Conservation (phyloP, 495 filamentous ascomycete species). For the Thozetella sp. region DNA sequence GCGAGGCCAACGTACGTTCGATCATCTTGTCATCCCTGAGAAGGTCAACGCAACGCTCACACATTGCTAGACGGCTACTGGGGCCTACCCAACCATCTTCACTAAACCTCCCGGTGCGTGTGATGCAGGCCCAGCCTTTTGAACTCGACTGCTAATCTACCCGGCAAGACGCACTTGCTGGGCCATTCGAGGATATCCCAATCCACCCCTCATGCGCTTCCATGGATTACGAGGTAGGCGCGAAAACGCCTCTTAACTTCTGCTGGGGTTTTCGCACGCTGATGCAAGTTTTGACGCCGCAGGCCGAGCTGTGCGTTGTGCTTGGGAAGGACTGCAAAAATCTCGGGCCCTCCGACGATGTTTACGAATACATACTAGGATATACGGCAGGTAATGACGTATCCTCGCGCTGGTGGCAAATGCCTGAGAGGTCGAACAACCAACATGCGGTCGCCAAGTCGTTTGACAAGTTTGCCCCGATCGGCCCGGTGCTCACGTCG, state of each 20-base stretch:
- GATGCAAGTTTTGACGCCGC: background rate
- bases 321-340: background rate
- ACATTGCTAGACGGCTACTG: no score
- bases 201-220: background rate
- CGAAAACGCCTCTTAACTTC: background rate
- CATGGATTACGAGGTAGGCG: background rate
- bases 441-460: background rate
- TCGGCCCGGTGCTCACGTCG: background rate
- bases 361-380: background rate
- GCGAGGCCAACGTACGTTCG: no score
- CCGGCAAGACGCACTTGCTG: background rate
- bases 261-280: background rate
- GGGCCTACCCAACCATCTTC: no score
- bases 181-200: background rate
- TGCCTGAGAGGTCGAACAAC: background rate
- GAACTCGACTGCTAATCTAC: no score
- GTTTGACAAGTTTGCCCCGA: background rate
- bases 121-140: no score
- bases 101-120: no score
- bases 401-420: background rate
- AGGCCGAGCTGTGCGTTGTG: background rate
- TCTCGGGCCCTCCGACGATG: background rate
- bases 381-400: background rate
- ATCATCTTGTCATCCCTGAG: no score
- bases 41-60: no score